Evolutionary conservation across 2,329 filamentous ascomycete genomes (phyloP), one percentile per base, ranked within the genome.

Genomic region (Trichoderma hamatum): DNA sequence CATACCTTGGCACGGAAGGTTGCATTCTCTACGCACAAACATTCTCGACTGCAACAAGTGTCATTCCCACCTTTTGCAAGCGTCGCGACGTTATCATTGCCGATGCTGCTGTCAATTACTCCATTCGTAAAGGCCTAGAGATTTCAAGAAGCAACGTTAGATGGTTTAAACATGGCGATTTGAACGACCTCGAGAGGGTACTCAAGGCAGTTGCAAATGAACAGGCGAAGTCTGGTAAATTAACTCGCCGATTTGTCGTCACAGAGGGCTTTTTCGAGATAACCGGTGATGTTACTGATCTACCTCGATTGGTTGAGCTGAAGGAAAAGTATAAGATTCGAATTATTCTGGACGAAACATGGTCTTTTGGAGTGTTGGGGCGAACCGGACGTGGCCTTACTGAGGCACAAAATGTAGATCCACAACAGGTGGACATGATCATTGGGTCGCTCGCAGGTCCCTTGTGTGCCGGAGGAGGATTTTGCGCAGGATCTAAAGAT

Each of bases 261-360:
- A 97, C 95, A 0, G 96, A 99, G 81, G 96, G 92, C 11, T 79
- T 99, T 58, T 99, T 97, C 75, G 96, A 99, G 82, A 93, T 91
- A 68, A 87, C 92, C 26, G 96, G 96, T 63, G 95, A 97, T 78
- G 89, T 91, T 75, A 89, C 91, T 26, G 87, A 98, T 78, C 82
- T 99, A 71, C 95, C 94, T 2, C 94, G 90, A 77, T 88, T 99
- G 74, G 92, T 98, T 72, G 95, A 97, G 78, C 85, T 99, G 74
- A 97, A 97, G 82, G 89, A 94, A 74, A 92, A 92, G 79, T 97
- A 98, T 87, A 99, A 97, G 83, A 99, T 98, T 84, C 93, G 96
- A 75, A 88, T 99, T 68, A 97, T 98, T 73, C 89, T 99, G 46
- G 96, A 99, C 79, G 96, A 99, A 83, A 97, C 94, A 1, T 97